A percentile compares a stretch with the other conserved stretches of the same genome.
Evolutionary conservation across 2,329 filamentous ascomycete genomes (phyloP).

Genomic region (Pseudogymnoascus sp.): DNA sequence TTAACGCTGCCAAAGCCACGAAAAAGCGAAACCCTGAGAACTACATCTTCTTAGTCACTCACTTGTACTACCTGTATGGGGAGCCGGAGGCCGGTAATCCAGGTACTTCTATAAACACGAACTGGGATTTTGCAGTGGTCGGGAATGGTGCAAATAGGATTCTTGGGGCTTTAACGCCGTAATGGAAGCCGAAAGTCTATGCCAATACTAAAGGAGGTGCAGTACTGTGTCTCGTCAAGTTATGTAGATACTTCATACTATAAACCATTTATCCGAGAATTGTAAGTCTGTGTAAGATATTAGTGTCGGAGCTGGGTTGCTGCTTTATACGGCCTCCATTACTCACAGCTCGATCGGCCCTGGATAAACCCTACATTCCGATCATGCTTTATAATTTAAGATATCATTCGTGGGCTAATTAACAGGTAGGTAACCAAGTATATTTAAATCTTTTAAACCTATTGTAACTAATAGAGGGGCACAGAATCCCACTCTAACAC

Average conservation of each 20-base stretch:
- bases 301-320: no score
- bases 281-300: no score
- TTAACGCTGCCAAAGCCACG: background rate
- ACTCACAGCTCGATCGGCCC: no score
- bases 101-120: background rate
- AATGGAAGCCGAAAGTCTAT: background rate
- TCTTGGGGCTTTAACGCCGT: background rate
- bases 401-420: no score
- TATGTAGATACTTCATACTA: background rate
- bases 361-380: no score
- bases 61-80: background rate
- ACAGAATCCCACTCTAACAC: background rate
- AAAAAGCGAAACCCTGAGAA: background rate
- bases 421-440: background rate
- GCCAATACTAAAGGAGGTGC: background rate
- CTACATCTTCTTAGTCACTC: background rate
- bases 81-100: background rate
- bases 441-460: background rate
- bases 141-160: background rate
- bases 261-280: background rate
- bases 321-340: no score
- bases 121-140: background rate
- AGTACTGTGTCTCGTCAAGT: background rate
- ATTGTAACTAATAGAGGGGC: background rate
- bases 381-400: no score